phyloP scores from a whole-genome alignment of 2,329 filamentous ascomycete species.

The Talaromyces sp. region DNA sequence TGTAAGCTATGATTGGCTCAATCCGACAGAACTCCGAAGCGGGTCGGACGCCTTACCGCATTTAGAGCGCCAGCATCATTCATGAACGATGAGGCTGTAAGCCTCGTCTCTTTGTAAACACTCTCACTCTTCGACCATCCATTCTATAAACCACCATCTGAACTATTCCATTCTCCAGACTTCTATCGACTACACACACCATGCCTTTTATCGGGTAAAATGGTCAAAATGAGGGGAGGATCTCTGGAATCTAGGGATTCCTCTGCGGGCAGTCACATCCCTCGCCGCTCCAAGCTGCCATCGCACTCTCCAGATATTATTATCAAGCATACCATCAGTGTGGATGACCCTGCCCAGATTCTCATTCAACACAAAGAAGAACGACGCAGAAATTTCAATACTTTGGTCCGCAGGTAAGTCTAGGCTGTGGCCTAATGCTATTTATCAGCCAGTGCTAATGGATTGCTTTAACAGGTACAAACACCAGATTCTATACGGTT shows the following conservation, averaged over 20 bases:
- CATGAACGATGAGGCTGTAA: not conserved
- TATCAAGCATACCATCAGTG: slow-evolving; percentile 38
- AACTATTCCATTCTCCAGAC: not conserved
- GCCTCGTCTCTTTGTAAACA: not conserved
- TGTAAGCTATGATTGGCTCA: not conserved
- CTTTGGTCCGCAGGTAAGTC: slow-evolving; percentile 63
- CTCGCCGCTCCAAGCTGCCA: slow-evolving; percentile 38
- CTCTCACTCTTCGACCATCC: not conserved
- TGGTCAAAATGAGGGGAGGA: slow-evolving; percentile 43
- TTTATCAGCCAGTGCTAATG: slow-evolving; percentile 13
- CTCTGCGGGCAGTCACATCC: slow-evolving; percentile 7
- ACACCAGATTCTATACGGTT: slow-evolving; percentile 77
- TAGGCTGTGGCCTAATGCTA: not conserved
- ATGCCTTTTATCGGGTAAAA: slow-evolving; percentile 23
- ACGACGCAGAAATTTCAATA: slow-evolving; percentile 49
- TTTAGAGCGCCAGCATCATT: slow-evolving; percentile 3
- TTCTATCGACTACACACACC: not conserved
- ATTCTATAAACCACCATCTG: not conserved
- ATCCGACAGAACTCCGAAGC: not conserved
- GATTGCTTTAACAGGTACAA: slow-evolving; percentile 59
- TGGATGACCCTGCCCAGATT: slow-evolving; percentile 37
- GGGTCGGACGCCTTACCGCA: slow-evolving; percentile 10
- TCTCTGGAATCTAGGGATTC: slow-evolving; percentile 15
- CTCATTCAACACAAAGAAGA: slow-evolving; percentile 40
- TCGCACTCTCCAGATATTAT: slow-evolving; percentile 40